These are phyloP conservation scores for Acanthamoeba healyi DNA, from an alignment of 208 protist species.

Conservation along the genomic window DNA sequence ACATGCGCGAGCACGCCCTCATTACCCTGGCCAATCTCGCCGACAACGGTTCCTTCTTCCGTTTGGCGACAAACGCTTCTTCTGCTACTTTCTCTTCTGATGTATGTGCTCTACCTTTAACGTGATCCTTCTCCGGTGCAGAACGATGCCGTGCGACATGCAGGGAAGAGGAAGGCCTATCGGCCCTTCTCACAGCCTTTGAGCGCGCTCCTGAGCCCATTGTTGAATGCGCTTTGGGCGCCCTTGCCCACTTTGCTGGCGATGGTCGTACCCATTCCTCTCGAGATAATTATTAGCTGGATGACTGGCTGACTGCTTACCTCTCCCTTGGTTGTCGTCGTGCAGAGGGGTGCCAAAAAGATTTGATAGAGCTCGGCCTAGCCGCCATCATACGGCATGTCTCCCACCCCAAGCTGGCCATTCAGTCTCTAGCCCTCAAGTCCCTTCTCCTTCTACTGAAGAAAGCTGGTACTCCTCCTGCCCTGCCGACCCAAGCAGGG, in stretches of 20 bases:
- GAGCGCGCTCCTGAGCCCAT: not conserved
- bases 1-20: not conserved
- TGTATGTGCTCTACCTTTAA: not conserved
- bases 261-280: not conserved
- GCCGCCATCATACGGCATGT: not conserved
- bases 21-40: conserved; percentile 13
- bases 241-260: not conserved
- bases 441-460: not conserved
- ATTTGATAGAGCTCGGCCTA: not conserved
- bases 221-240: not conserved
- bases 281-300: too few species aligned
- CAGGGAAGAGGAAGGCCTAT: not conserved
- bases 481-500: not conserved
- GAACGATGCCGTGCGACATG: not conserved
- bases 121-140: not conserved
- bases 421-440: conserved; percentile 27
- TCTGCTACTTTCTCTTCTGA: too few species aligned
- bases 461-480: not conserved
- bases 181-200: not conserved
- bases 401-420: not conserved
- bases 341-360: not conserved
- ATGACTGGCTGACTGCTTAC: not conserved
- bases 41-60: not conserved
- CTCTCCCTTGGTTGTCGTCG: not conserved
- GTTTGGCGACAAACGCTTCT: too few species aligned